Percentiles rank a stretch among this genome's conserved stretches.
These are phyloP conservation scores for Prunus armeniaca DNA, from an alignment of 306 rosid genomes.

Conservation along the genomic window DNA sequence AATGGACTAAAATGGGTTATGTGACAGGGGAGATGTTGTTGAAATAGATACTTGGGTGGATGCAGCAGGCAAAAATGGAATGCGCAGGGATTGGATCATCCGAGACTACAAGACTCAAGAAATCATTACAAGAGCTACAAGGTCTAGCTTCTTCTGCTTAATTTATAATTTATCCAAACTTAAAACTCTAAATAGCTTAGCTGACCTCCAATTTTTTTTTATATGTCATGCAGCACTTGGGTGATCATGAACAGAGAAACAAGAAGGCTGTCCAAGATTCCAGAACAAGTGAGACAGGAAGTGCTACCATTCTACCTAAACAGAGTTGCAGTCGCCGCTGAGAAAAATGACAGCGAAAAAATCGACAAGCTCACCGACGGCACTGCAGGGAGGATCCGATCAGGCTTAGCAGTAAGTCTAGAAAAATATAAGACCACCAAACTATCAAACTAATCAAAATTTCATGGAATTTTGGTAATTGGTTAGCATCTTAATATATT, in stretches of 20 bases:
- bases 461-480: neutral
- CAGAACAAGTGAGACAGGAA: slow-evolving; percentile 73
- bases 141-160: slow-evolving; percentile 28
- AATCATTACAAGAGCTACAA: slow-evolving; percentile 79
- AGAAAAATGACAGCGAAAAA: slow-evolving; percentile 56
- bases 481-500: neutral
- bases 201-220: neutral
- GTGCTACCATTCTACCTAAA: slow-evolving; percentile 65
- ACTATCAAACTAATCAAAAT: neutral
- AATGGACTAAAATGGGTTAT: neutral
- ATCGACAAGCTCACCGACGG: slow-evolving; percentile 71
- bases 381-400: slow-evolving; percentile 55
- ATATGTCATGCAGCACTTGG: slow-evolving; percentile 65
- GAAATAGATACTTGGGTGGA: slow-evolving; percentile 97
- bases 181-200: neutral
- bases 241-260: slow-evolving; percentile 94
- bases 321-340: slow-evolving; percentile 47
- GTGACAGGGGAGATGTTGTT: slow-evolving; percentile 83
- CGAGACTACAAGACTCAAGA: slow-evolving; percentile 67
- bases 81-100: slow-evolving; percentile 95
- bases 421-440: neutral
- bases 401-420: slow-evolving; percentile 79
- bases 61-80: slow-evolving; percentile 87
- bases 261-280: slow-evolving; percentile 76
- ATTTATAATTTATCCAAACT: neutral